phyloP scores from a whole-genome alignment of 2,329 filamentous ascomycete species.

The Colletotrichum cereale region DNA sequence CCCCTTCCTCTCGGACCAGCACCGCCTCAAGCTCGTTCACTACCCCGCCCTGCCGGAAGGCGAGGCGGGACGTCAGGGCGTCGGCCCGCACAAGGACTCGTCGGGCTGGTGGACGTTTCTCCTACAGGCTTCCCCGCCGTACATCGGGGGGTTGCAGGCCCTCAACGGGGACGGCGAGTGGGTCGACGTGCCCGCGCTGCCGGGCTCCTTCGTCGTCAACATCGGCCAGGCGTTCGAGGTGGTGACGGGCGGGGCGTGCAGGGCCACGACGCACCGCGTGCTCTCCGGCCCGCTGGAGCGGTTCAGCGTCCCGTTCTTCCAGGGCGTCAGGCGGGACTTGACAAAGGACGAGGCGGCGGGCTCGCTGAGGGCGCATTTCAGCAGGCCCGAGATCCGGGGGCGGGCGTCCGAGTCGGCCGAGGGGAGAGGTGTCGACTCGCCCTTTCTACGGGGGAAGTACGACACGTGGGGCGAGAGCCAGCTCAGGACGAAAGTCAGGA shows the following conservation, averaged over 20 bases:
- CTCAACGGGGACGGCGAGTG: slow-evolving; percentile 61
- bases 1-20: slow-evolving; percentile 66
- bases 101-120: slow-evolving; percentile 76
- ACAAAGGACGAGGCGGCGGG: slow-evolving; percentile 58
- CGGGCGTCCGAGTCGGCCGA: slow-evolving; percentile 50
- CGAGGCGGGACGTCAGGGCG: slow-evolving; percentile 58
- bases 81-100: slow-evolving; percentile 73
- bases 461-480: slow-evolving; percentile 68
- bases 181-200: slow-evolving; percentile 62
- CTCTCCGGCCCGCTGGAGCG: slow-evolving; percentile 50
- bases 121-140: slow-evolving; percentile 67
- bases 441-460: slow-evolving; percentile 62
- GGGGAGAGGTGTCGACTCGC: slow-evolving; percentile 58
- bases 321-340: slow-evolving; percentile 61
- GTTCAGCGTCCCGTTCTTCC: slow-evolving; percentile 61
- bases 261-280: slow-evolving; percentile 64
- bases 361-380: slow-evolving; percentile 55
- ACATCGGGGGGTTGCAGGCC: slow-evolving; percentile 63
- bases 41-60: slow-evolving; percentile 55
- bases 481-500: slow-evolving; percentile 65
- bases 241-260: slow-evolving; percentile 65
- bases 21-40: slow-evolving; percentile 69
- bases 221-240: slow-evolving; percentile 71
- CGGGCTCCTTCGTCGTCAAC: slow-evolving; percentile 67
- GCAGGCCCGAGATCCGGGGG: slow-evolving; percentile 8